Evolutionary conservation across 164 flowering plant species (phyloP), one percentile per base, ranked within the genome.

Genomic region (Chimonanthus praecox): DNA sequence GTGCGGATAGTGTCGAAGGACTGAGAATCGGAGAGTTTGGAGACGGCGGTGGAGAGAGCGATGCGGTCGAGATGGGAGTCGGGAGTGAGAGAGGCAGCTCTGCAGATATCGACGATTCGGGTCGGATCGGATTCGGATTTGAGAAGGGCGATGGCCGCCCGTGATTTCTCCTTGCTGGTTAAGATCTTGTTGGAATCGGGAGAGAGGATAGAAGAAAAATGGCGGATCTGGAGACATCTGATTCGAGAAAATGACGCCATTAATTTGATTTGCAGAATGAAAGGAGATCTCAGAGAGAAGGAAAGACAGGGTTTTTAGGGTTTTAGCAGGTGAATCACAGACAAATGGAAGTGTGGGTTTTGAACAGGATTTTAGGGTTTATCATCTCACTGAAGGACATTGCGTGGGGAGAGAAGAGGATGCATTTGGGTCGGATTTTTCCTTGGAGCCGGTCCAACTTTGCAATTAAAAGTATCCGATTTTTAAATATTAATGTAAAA

Each of bases 71-170:
- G 86, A 67, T 87, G 97, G 64, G 73, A 70, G 0, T 79, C 89
- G 0, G 97, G 94, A 2, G 89, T 80, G 67, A 94, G 92, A 4
- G 88, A 76, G 13, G 98, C 33, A 33, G 33, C 33, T 33, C 33
- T 88, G 87, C 89, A 91, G 76, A 92, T 88, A 16, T 87, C 88
- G 76, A 90, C 75, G 81, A 94, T 87, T 49, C 81, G 83, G 33
- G 85, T 82, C 0, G 97, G 97, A 81, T 90, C 80, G 11, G 72
- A 43, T 76, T 91, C 95, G 69, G 90, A 70, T 71, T 86, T 86
- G 76, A 94, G 84, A 73, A 89, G 91, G 6, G 90, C 68, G 69
- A 92, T 83, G 5, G 94, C 95, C 45, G 87, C 84, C 33, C 90
- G 78, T 68, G 90, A 43, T 71, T 91, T 90, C n/a, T 89, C 83